These are phyloP conservation scores for Phyllostachys edulis DNA, from an alignment of 176 grass and related monocot species.

Conservation along the genomic window DNA sequence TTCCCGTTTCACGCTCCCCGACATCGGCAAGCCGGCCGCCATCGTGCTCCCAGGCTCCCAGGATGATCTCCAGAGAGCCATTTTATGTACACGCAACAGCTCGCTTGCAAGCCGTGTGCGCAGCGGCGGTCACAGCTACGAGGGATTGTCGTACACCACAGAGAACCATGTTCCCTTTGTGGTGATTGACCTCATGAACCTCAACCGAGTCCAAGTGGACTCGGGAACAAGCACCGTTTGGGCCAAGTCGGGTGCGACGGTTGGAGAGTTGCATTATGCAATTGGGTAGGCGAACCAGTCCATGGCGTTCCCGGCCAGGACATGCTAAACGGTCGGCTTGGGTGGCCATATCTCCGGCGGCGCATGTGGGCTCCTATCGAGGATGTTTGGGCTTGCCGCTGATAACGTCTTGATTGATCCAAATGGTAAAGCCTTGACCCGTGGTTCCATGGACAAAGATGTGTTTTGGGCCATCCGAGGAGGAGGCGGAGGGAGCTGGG, in stretches of 20 bases:
- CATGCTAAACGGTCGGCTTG: conserved; percentile 52
- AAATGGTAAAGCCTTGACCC: background rate
- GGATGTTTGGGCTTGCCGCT: conserved; percentile 52
- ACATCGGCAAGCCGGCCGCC: too few relatives aligned
- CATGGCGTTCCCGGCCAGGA: conserved; percentile 53
- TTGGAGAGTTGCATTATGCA: conserved; percentile 59
- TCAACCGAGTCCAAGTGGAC: conserved; percentile 52
- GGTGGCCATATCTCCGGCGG: conserved; percentile 58
- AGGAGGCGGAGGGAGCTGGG: conserved; percentile 80
- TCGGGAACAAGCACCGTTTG: conserved; percentile 22
- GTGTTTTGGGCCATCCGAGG: conserved; percentile 75
- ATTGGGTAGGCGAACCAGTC: conserved; percentile 26
- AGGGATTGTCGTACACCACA: conserved; percentile 69
- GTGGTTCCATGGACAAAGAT: conserved; percentile 43
- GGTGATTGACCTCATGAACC: conserved; percentile 51
- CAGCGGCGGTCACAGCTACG: conserved; percentile 79
- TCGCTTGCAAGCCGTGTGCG: conserved; percentile 55
- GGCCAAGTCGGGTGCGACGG: conserved; percentile 57
- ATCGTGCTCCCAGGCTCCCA: too few relatives aligned
- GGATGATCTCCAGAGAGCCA: background rate
- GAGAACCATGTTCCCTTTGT: conserved; percentile 39
- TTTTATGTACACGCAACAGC: conserved; percentile 15
- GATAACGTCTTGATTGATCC: conserved; percentile 64
- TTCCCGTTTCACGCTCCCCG: too few relatives aligned
- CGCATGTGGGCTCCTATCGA: conserved; percentile 56